Conservation (phyloP, 108 stramenopile species). For the Cyclostephanos invisitatus region DNA sequence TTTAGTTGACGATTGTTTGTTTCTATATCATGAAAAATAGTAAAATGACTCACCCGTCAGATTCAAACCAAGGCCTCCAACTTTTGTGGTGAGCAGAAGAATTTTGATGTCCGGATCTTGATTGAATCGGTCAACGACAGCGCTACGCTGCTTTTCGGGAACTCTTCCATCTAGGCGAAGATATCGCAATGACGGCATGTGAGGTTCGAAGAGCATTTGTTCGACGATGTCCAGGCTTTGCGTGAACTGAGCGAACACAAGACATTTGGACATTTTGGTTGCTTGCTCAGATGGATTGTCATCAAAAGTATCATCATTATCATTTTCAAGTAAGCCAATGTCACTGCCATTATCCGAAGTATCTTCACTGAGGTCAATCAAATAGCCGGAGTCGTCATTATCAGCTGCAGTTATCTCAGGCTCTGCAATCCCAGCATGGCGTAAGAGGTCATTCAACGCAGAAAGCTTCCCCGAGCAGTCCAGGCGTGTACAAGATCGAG, state of each 20-base stretch:
- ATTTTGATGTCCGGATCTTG: constrained; percentile 61
- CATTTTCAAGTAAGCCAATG: constrained; percentile 6
- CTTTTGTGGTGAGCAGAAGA: constrained; percentile 80
- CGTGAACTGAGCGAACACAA: constrained; percentile 88
- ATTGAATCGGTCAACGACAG: constrained; percentile 81
- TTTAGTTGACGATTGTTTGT: neutral
- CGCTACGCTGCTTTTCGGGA: constrained; percentile 53
- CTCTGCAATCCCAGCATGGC: constrained; percentile 65
- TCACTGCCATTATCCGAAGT: constrained; percentile 15
- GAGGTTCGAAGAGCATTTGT: constrained; percentile 64
- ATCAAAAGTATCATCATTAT: constrained; percentile 4
- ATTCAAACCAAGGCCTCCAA: constrained; percentile 86
- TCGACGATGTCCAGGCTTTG: constrained; percentile 85
- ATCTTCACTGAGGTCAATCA: constrained; percentile 37
- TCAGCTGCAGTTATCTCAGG: constrained; percentile 74
- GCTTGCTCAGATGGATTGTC: neutral
- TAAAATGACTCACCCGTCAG: constrained; percentile 62
- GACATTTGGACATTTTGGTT: constrained; percentile 56
- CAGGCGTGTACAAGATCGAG: constrained; percentile 22
- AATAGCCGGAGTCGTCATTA: constrained; percentile 73
- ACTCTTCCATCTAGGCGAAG: constrained; percentile 82
- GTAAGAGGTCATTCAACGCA: constrained; percentile 76
- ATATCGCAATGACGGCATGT: constrained; percentile 74
- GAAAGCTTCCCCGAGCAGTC: constrained; percentile 85
- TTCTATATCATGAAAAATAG: neutral